A percentile compares a stretch with the other conserved stretches of the same genome.
Conservation (phyloP, 1,284 basidiomycete species). For the Trichosporon asahii region DNA sequence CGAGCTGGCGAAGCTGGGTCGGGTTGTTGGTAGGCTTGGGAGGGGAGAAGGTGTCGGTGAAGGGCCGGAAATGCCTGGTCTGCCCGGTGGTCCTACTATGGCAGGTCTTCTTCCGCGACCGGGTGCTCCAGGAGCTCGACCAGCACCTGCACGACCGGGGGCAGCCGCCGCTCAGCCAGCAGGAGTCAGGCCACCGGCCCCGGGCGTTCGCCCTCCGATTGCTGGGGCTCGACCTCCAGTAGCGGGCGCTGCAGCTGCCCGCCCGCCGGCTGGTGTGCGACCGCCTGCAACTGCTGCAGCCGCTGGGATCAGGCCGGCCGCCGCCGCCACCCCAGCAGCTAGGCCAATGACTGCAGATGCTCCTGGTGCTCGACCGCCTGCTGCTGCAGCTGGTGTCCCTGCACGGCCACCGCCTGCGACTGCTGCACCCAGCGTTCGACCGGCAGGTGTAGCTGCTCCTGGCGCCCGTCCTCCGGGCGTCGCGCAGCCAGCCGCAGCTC, state of each 20-base stretch:
- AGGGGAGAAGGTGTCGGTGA: conserved; percentile 34
- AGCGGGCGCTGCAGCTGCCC: neutral
- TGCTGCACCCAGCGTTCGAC: neutral
- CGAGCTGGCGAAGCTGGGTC: conserved; percentile 44
- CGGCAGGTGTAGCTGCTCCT: neutral
- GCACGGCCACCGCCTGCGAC: neutral
- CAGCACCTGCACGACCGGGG: neutral
- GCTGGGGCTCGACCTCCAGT: conserved; percentile 6
- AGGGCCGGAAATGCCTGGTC: conserved; percentile 21
- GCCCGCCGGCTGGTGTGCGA: neutral
- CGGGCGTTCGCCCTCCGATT: conserved; percentile 1
- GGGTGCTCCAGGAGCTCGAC: conserved; percentile 4
- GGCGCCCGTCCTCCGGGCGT: neutral
- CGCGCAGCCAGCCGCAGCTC: neutral
- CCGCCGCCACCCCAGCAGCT: neutral
- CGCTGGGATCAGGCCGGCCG: neutral
- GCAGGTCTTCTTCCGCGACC: conserved; percentile 8
- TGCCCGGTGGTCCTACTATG: conserved; percentile 16
- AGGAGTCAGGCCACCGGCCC: neutral
- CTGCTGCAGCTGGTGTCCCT: neutral
- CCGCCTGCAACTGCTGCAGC: neutral
- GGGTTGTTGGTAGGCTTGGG: conserved; percentile 40
- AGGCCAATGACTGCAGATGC: neutral
- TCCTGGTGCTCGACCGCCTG: neutral
- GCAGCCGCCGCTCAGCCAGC: neutral